Base-by-base conservation (phyloP, 148 eudicot genomes). In the Rhododendron vialii region DNA sequence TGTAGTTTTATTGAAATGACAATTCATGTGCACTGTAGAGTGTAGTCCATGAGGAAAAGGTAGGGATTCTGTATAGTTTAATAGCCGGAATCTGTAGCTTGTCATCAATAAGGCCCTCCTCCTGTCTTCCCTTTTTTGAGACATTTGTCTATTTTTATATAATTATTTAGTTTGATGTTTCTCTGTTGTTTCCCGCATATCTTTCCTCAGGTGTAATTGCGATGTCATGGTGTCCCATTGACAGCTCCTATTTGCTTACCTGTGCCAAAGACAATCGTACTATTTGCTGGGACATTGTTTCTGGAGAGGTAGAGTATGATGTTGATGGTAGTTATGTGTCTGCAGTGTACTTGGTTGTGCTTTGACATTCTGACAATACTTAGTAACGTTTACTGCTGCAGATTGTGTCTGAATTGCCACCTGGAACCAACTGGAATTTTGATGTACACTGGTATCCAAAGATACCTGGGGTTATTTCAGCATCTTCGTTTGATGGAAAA, bases 211-310 rank as follows among this genome's bases (percentile, higher is more conserved):
- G 99, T 84, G 98, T 97, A 57, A 93, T 97, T 90, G 93, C 98
- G 11, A 95, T 97, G 99, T 93, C 98, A n/a, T 97, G 99, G 99
- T 97, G 98, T 86, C 98, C 98, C 59, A 88, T 76, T 89, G 99
- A 97, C 71, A 94, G 95, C 92, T 92, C 98, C 57, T 97, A 93
- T 89, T 89, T 97, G 91, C 94, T 97, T 82, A 94, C 98, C 28
- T 95, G 99, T 90, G 98, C 95, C 83, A 95, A 97, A 88, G 99
- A 97, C 87, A 94, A 94, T 78, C 98, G 99, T 24, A 95, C 99
- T 13, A 95, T 97, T 75, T 95, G 98, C 90, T 97, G 99, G 98
- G 99, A 97, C 86, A 88, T 91, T 77, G 86, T 83, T 73, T 90
- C 99, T 79, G 98, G 94, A 89, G 98, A 97, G 98, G 99, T 95